Percentiles rank a stretch among this genome's conserved stretches.
Conservation (phyloP, 208 protist species). For the Wallacemonas sp. region DNA sequence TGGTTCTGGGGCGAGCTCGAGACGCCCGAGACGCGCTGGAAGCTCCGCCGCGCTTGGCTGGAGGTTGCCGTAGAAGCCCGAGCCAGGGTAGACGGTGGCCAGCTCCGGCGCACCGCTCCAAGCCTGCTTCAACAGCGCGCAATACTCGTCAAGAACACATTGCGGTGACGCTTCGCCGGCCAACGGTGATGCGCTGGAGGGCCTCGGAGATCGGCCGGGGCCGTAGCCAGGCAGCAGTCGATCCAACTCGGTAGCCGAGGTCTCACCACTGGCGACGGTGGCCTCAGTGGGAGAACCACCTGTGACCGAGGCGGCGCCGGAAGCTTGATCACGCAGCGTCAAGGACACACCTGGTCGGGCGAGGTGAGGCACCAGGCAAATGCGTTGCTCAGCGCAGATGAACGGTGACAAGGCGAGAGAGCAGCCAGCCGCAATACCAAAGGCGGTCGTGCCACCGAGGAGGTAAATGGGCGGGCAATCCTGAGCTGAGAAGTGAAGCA, state of each 20-base stretch:
- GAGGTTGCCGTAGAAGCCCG: conserved; percentile 4
- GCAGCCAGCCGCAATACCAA: background rate
- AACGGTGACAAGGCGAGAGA: background rate
- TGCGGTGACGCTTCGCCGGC: background rate
- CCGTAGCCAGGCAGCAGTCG: background rate
- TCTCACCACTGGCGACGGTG: too few relatives aligned
- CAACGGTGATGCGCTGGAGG: too few relatives aligned
- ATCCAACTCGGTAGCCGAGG: too few relatives aligned
- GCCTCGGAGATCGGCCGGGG: too few relatives aligned
- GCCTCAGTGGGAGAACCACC: too few relatives aligned
- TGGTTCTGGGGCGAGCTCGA: background rate
- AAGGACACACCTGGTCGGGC: background rate
- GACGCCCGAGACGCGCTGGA: background rate
- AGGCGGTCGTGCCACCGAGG: conserved; percentile 1
- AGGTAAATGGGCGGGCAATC: conserved; percentile 7
- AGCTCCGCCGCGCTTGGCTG: background rate
- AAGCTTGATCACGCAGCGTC: background rate
- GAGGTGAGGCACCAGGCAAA: conserved; percentile 3
- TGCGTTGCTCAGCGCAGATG: background rate
- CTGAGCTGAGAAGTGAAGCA: background rate
- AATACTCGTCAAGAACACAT: too few relatives aligned
- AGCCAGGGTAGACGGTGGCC: background rate
- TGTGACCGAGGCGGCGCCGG: too few relatives aligned
- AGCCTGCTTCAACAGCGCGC: background rate
- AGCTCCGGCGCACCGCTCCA: conserved; percentile 5